Base-by-base conservation (phyloP, 768 basidiomycete species). In the Pisolithus marmoratus region DNA sequence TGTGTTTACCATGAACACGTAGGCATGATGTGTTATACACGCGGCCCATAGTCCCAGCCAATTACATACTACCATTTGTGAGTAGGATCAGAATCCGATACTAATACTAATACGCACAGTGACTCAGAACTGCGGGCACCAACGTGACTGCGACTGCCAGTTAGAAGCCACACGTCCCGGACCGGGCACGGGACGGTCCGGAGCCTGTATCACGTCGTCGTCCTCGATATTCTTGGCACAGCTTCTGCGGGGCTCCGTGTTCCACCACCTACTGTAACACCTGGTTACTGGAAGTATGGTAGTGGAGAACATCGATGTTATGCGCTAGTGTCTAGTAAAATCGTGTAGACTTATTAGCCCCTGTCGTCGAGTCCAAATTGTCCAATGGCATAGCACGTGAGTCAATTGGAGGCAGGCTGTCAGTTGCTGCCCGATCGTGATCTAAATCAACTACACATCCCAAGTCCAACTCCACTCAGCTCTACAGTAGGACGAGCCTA, bases 21-120 rank as follows among this genome's bases (percentile, higher is more conserved):
- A 84, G 79, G 76, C 79, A 63, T 80, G 80, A 73, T 83, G 82
- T 75, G 76, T 67, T 54, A 65, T 82, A 52, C 75, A 84, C 67
- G 73, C 74, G n/a, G 72, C 78, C 40, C 74, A 14, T 72, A 70
- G 46, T 64, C 64, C 38, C 77, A 84, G 60, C 23, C 14, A 22
- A 15, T 26, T 40, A 22, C 20, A 2, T 8, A 3, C n/a, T 40
- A 8, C 19, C 19, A 8, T 8, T 1, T 19, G 8, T 22, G 40
- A 41, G 11, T 41, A 8, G 17, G 19, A 41, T 8, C n/a, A 41
- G 17, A 15, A 20, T 41, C n/a, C 40, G 22, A 41, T 20, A 41
- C 40, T 20, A n/a, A n/a, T n/a, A n/a, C n/a, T n/a, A n/a, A n/a
- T n/a, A 19, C n/a, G 15, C 34, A 5, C 12, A 14, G 12, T 34